Evolutionary conservation across 2,329 filamentous ascomycete species (phyloP), one percentile per base, ranked within the genome.

Genomic region (Fusarium brevicatenulatum): DNA sequence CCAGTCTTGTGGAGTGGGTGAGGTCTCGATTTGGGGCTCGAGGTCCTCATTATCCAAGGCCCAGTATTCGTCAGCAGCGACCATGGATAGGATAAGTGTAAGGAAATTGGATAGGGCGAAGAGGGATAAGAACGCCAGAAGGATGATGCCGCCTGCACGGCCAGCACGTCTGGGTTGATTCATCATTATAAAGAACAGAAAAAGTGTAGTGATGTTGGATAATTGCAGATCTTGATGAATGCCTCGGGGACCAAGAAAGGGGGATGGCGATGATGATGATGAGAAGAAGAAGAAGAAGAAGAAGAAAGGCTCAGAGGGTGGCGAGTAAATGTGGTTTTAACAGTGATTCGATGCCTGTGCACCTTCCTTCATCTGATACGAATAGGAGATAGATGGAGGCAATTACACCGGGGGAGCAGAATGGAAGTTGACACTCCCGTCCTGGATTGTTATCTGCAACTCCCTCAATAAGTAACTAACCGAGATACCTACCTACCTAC

Each of bases 41-140:
- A 12, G 12, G 12, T 13, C 12, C 32, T n/a, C n/a, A n/a, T n/a
- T n/a, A n/a, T n/a, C n/a, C 11, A 32, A 32, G 32, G 32, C 12
- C 32, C 19, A 5, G 28, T 47, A 67, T 7, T 42, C 21, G 25
- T 34, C n/a, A 19, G 75, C 59, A 42, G 75, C 49, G 23, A 72
- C 28, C 11, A 66, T 25, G 15, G 70, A 57, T 37, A 78, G 44
- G 36, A 75, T 37, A 59, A 74, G 53, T 44, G 79, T 74, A 40
- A 71, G 15, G 19, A 79, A 55, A 58, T 75, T 79, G 50, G 55
- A 50, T 13, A 77, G 1, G 42, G 37, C 52, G 49, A 78, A 79
- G 54, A 76, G n/a, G 43, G 37, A 50, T 13, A 79, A 56, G 13
- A 76, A 65, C 4, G 44, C 15, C 10, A 55, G 40, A 49, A 79